Conservation (phyloP, 106 monocot genomes). For the Cymbidium sinense region DNA sequence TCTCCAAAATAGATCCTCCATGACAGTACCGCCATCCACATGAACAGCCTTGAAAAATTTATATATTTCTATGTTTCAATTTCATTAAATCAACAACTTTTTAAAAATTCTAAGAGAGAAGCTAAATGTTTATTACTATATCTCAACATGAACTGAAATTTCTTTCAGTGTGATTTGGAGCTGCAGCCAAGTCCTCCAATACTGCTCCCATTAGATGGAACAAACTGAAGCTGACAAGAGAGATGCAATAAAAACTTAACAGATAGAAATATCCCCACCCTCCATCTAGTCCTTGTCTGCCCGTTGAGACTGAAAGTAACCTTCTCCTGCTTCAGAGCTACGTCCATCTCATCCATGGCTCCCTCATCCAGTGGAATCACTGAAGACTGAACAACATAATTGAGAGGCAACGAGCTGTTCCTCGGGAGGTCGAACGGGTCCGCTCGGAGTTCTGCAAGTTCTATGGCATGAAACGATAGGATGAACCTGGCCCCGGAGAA, state of each 20-base stretch:
- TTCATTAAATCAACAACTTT: background rate
- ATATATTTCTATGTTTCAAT: background rate
- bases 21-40: too few species aligned
- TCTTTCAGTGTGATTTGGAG: constrained; percentile 29
- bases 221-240: constrained; percentile 46
- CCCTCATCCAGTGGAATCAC: constrained; percentile 38
- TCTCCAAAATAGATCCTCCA: too few species aligned
- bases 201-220: constrained; percentile 38
- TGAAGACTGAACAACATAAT: constrained; percentile 38
- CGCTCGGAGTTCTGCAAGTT: constrained; percentile 46
- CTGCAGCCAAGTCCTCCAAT: constrained; percentile 37
- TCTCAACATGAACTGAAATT: too few species aligned
- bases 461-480: constrained; percentile 35
- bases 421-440: constrained; percentile 32
- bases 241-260: constrained; percentile 45
- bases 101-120: background rate
- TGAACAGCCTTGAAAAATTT: too few species aligned
- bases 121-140: background rate
- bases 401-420: constrained; percentile 44
- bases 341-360: constrained; percentile 48
- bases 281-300: constrained; percentile 60
- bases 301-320: constrained; percentile 48
- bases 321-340: constrained; percentile 30
- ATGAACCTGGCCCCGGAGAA: constrained; percentile 35
- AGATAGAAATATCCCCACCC: constrained; percentile 35